phyloP scores from a whole-genome alignment of 2,329 filamentous ascomycete species.

The Venturia aucupariae region DNA sequence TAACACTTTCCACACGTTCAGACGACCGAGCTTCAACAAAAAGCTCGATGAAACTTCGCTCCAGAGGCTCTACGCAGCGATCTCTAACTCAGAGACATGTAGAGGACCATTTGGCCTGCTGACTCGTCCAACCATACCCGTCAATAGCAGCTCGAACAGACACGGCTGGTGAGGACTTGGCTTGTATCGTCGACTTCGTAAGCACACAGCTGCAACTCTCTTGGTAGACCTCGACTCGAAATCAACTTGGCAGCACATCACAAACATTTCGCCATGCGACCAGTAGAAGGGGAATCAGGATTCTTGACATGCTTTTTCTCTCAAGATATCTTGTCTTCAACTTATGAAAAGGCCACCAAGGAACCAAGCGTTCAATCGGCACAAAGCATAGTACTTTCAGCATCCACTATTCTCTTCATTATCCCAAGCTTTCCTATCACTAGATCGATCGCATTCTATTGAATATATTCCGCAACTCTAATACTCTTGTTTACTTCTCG shows the following conservation, averaged over 20 bases:
- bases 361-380: not conserved
- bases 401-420: not conserved
- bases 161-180: not conserved
- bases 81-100: not conserved
- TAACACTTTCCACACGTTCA: not conserved
- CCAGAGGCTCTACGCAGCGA: not conserved
- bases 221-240: not conserved
- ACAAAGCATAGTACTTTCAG: constrained; percentile 3
- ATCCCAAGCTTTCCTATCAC: constrained; percentile 3
- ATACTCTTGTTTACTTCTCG: not conserved
- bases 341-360: not conserved
- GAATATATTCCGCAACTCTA: not conserved
- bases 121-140: not conserved
- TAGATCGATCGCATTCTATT: constrained; percentile 10
- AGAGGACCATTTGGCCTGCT: not conserved
- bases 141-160: not conserved
- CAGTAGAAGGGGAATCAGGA: not conserved
- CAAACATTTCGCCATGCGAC: not conserved
- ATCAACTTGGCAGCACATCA: not conserved
- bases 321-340: not conserved
- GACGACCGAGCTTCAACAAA: not conserved
- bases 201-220: not conserved
- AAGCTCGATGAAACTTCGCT: not conserved
- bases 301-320: not conserved
- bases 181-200: not conserved